These are phyloP conservation scores for Fraxinus floribunda DNA, from an alignment of 305 asterid genomes.

Conservation along the genomic window DNA sequence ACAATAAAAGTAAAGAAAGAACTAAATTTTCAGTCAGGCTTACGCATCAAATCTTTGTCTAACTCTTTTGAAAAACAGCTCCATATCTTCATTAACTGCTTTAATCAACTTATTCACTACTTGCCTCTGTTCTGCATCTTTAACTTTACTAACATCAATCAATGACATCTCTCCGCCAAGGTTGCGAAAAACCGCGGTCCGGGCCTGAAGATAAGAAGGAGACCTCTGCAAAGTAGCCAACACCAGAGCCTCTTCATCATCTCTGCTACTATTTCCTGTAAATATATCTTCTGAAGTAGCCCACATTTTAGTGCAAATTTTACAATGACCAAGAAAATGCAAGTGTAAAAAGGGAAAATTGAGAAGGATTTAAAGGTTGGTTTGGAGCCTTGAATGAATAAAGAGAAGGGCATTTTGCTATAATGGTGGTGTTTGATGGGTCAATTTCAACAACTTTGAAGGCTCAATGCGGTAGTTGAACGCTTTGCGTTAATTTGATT, in stretches of 20 bases:
- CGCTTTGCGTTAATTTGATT: slow-evolving; percentile 30
- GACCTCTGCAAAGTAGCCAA: slow-evolving; percentile 68
- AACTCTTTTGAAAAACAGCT: slow-evolving; percentile 57
- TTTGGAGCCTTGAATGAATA: slow-evolving; percentile 15
- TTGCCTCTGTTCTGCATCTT: slow-evolving; percentile 44
- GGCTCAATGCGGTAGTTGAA: slow-evolving; percentile 43
- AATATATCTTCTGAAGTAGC: slow-evolving; percentile 30
- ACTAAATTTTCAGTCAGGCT: slow-evolving; percentile 27
- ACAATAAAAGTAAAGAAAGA: neutral
- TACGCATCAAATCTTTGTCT: slow-evolving; percentile 79
- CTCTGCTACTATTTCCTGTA: slow-evolving; percentile 30
- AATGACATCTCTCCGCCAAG: slow-evolving; percentile 57
- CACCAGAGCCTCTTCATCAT: slow-evolving; percentile 54
- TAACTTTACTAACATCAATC: slow-evolving; percentile 54
- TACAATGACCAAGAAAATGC: neutral
- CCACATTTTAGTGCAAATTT: slow-evolving; percentile 22
- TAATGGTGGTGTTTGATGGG: slow-evolving; percentile 23
- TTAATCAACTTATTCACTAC: slow-evolving; percentile 57
- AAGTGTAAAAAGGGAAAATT: slow-evolving; percentile 6
- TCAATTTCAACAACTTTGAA: slow-evolving; percentile 42
- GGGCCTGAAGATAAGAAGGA: slow-evolving; percentile 58
- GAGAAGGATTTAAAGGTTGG: slow-evolving; percentile 34
- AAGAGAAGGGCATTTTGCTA: slow-evolving; percentile 17
- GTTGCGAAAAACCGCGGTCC: slow-evolving; percentile 48
- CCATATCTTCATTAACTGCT: slow-evolving; percentile 54